Base-by-base conservation (phyloP, 108 stramenopile species). In the Conticribra weissflogii region DNA sequence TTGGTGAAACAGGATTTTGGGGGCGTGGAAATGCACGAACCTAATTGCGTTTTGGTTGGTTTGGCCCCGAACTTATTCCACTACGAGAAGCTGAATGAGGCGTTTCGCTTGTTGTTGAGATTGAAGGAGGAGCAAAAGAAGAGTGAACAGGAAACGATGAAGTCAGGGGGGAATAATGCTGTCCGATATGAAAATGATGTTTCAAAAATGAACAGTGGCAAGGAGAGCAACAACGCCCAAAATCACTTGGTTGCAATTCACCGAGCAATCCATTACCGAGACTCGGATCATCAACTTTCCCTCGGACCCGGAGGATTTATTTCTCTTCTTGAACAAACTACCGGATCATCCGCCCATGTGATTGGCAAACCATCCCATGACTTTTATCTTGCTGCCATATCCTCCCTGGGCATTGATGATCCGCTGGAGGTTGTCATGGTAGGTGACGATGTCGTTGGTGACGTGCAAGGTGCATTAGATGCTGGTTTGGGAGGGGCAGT, bases 261-360 rank as follows among this genome's bases (percentile, higher is more conserved):
- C 66, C 70, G 83, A 27, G 78, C 71, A 12, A 82, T 67, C 3
- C 84, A 83, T 56, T 59, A 76, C n/a, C 60, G 79, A 22, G 88
- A 87, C 61, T 28, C 51, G 15, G 81, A 86, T 52, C 74, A 60
- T 12, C 9, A 59, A 27, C 59, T 85, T 2, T 76, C 72, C 34
- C 57, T 92, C 16, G 91, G 91, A 30, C 86, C 88, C 0, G 91
- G 91, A 16, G 86, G 78, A 8, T 92, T 88, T 66, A 62, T 88
- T 0, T 63, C 86, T 0, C 73, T 78, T 15, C 55, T 92, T 50
- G 88, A 86, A 56, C 41, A 55, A 24, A 82, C 86, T 8, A 47
- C 50, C 1, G 82, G 73, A 36, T 14, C 52, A 29, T 30, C 55
- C 18, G 85, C 86, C 2, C 71, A 56, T 32, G 71, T 85, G 8